These are phyloP conservation scores for Cladosporium sp. DNA, from an alignment of 2,329 filamentous ascomycete genomes.

Conservation along the genomic window DNA sequence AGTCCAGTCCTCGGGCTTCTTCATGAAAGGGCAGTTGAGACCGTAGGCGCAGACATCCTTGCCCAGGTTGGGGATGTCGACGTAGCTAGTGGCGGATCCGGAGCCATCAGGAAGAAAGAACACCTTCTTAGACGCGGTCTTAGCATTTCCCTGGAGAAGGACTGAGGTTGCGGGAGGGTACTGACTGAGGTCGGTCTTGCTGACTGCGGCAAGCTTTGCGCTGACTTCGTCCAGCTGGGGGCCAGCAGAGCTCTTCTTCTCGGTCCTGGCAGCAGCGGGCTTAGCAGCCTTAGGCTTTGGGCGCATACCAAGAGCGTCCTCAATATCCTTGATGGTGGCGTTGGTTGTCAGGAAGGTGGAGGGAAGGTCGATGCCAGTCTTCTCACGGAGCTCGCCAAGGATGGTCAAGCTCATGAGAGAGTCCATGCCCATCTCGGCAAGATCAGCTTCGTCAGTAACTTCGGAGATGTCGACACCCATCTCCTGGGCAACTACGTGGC, in stretches of 20 bases:
- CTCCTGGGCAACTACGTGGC: constrained; percentile 47
- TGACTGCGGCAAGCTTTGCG: constrained; percentile 36
- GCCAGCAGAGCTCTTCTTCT: constrained; percentile 23
- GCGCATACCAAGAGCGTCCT: constrained; percentile 57
- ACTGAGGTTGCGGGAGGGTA: constrained; percentile 51
- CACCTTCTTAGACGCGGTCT: constrained; percentile 51
- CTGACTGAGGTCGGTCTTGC: constrained; percentile 36
- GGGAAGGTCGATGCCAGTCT: constrained; percentile 46
- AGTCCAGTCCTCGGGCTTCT: constrained; percentile 59
- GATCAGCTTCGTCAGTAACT: constrained; percentile 53
- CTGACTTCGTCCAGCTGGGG: constrained; percentile 45
- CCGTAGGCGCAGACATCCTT: constrained; percentile 48
- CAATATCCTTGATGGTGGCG: constrained; percentile 60
- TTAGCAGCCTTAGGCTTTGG: constrained; percentile 36
- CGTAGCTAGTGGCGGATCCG: constrained; percentile 63
- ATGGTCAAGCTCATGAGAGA: constrained; percentile 51
- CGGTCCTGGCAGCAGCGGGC: constrained; percentile 24
- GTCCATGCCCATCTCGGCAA: constrained; percentile 55
- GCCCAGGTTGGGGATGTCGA: constrained; percentile 52
- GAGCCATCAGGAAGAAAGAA: constrained; percentile 51
- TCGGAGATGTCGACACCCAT: constrained; percentile 63
- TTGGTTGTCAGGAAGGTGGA: constrained; percentile 56
- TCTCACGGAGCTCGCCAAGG: constrained; percentile 46
- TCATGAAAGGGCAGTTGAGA: constrained; percentile 68
- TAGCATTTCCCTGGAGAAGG: constrained; percentile 54